Base-by-base conservation (phyloP, 257 asterid species). In the Scutellaria baicalensis region DNA sequence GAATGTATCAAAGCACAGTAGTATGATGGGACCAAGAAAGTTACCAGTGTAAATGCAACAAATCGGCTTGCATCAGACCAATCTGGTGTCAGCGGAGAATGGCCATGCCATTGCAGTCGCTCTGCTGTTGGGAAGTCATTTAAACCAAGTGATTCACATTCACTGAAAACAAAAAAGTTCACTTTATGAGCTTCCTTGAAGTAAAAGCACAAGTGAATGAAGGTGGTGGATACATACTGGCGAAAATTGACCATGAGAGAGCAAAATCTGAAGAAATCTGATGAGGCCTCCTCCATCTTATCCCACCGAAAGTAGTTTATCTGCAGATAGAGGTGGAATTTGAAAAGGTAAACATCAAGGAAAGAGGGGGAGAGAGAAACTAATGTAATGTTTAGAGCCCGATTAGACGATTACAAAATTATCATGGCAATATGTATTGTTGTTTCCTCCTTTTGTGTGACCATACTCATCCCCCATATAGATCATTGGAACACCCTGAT, bases 381-480 rank as follows among this genome's bases (percentile, higher is more conserved):
- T 7, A 35, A 75, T 51, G 48, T 18, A 31, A 17, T 62, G 52
- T 68, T 6, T 45, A 60, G 75, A 5, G 64, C 16, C 6, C 12
- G 60, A 66, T 43, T 35, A 75, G 77, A 72, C 54, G 9, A 59
- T 70, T 90, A 93, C 97, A 70, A 79, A 86, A 70, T 91, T 94
- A 81, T 94, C 96, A 21, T 89, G 97, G 87, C 97, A 94, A 79
- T 94, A 91, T 12, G 96, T 86, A 70, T 94, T 94, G 90, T 94
- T 94, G 84, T 94, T 94, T 77, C 99, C 99, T 54, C 99, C 96
- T 82, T 94, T 94, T 6, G 97, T 87, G 81, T 94, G 99, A 64
- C 96, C 97, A 72, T 91, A 94, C 75, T 94, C 99, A 75, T 89
- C 99, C 5, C 99, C 99, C 99, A 94, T 94, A 70, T 80, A 76